A percentile compares a stretch with the other conserved stretches of the same genome.
Evolutionary conservation across 768 basidiomycete species (phyloP).

Genomic region (Flagelloscypha sp.): DNA sequence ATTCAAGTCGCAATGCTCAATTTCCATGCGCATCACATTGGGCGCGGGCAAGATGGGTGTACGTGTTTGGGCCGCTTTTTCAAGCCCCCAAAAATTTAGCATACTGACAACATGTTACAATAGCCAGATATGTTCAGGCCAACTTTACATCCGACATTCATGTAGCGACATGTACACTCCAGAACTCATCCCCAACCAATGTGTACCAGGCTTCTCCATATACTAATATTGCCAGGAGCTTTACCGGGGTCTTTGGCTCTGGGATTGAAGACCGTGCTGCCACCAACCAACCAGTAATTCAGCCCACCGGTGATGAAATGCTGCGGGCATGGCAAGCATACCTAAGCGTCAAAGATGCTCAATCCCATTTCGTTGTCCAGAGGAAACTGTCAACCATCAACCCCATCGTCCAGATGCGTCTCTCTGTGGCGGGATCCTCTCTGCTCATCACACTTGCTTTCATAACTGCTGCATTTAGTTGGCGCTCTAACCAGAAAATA

Average conservation of each 20-base stretch:
- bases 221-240: too few species aligned
- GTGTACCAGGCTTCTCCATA: constrained; percentile 10
- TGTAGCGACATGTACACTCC: constrained; percentile 10
- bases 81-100: too few species aligned
- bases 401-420: too few species aligned
- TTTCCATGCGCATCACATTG: constrained; percentile 8
- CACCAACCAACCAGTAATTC: constrained; percentile 6
- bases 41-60: not conserved
- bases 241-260: too few species aligned
- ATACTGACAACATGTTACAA: too few species aligned
- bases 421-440: too few species aligned
- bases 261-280: constrained; percentile 3
- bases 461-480: too few species aligned
- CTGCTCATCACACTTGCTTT: too few species aligned
- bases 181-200: constrained; percentile 5
- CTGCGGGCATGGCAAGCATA: constrained; percentile 11
- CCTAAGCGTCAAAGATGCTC: constrained; percentile 10
- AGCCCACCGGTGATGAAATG: constrained; percentile 13
- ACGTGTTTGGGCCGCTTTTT: too few species aligned
- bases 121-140: constrained; percentile 7
- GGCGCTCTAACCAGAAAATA: too few species aligned
- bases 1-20: constrained; percentile 12
- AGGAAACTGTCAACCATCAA: too few species aligned
- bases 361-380: too few species aligned
- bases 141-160: constrained; percentile 10